Base-by-base conservation (phyloP, 148 eudicot species). In the Limonium bicolor region DNA sequence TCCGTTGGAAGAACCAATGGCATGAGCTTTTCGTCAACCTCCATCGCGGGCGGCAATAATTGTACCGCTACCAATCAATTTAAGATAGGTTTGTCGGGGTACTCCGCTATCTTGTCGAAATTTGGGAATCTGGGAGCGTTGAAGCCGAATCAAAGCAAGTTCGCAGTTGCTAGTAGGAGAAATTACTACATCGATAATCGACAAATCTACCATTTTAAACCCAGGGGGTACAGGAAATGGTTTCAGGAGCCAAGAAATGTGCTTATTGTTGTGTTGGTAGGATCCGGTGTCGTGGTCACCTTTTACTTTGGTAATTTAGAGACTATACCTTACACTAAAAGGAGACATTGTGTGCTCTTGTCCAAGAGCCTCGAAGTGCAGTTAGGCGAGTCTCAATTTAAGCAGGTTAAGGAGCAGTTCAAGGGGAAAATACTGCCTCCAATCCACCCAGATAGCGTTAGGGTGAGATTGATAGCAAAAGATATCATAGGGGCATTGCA, bases 371-470 rank as follows among this genome's bases (percentile, higher is more conserved):
- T 50, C 6, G 50, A 58, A 15, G 50, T 17, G 27, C 4, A 17
- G 33, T 0, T 31, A 12, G 50, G 63, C 12, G 41, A 41, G 19
- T 6, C 18, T 14, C 19, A 16, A 19, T 58, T 46, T 8, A 35
- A 54, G 33, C 1, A 16, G 1, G 0, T 41, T 12, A 81, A 77
- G 30, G 36, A 27, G 0, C 10, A 37, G 0, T 81, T 54, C 46
- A 81, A 72, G 60, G 86, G 93, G 54, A 81, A 77, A 33, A 72
- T 81, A 49, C 42, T 81, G 40, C 92, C 95, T 24, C 66, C 81
- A 0, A 69, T 81, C 44, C 92, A 86, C 48, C 95, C 92, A 5
- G 83, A 81, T 3, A 81, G 86, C 45, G 62, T 86, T 34, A 65
- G 83, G 56, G 74, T 86, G 17, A 69, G 80, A 25, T 51, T 69